Evolutionary conservation across 2,329 filamentous ascomycete genomes (phyloP).

Genomic region (Fusarium lateritium): DNA sequence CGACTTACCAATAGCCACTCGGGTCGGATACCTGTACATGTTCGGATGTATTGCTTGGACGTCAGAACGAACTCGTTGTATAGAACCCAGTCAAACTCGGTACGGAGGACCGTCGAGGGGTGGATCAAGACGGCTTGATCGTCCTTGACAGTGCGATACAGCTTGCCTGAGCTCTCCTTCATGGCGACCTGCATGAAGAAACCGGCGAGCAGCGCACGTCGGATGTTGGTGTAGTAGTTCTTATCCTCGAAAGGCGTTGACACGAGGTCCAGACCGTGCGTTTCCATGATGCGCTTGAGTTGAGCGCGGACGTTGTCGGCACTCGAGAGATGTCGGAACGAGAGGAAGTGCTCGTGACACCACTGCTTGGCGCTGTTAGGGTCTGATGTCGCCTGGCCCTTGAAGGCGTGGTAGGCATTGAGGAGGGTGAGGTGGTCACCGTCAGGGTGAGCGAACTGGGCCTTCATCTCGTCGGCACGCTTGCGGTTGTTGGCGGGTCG

Average conservation of each 20-base stretch:
- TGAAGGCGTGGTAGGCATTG: constrained; percentile 99
- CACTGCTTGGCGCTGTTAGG: constrained; percentile 84
- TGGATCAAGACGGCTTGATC: constrained; percentile 94
- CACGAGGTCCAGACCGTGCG: constrained; percentile 85
- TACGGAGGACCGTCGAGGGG: constrained; percentile 89
- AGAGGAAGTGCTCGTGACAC: constrained; percentile 98
- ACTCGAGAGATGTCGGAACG: constrained; percentile 87
- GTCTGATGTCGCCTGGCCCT: constrained; percentile 72
- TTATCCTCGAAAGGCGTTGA: constrained; percentile 94
- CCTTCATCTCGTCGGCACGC: constrained; percentile 97
- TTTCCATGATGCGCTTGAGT: constrained; percentile 97
- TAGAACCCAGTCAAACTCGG: constrained; percentile 95
- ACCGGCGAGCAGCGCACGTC: constrained; percentile 89
- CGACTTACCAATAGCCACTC: constrained; percentile 90
- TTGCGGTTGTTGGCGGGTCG: constrained; percentile 88
- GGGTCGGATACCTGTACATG: constrained; percentile 89
- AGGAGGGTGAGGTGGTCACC: constrained; percentile 96
- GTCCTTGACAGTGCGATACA: constrained; percentile 96
- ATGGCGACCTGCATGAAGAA: constrained; percentile 99
- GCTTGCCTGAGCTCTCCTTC: constrained; percentile 88
- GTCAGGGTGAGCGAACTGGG: constrained; percentile 90
- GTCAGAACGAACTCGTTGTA: constrained; percentile 99
- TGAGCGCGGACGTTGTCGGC: constrained; percentile 95
- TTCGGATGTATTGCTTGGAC: constrained; percentile 97
- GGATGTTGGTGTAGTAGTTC: constrained; percentile 98